phyloP scores from a whole-genome alignment of 192 early-diverging fungal species.

The Spizellomyces sp. region DNA sequence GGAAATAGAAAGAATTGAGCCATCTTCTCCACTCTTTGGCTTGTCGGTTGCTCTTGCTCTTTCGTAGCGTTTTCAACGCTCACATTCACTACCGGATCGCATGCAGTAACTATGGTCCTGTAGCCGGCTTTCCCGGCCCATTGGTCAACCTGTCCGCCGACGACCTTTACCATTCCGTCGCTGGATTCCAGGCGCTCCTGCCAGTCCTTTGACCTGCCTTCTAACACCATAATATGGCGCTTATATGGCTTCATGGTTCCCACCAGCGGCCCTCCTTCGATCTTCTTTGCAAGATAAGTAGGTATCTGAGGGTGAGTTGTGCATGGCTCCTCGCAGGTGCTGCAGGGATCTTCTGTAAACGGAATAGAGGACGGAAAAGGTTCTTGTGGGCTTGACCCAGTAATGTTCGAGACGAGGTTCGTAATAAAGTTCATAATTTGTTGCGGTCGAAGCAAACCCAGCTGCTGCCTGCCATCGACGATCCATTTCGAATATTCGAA shows the following conservation, averaged over 20 bases:
- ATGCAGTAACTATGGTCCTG: conserved; percentile 42
- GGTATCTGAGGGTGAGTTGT: conserved; percentile 42
- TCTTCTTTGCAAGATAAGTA: conserved; percentile 40
- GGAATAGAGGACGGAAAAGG: conserved; percentile 10
- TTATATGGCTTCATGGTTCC: conserved; percentile 52
- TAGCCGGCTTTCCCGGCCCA: background rate
- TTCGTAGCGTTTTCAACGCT: background rate
- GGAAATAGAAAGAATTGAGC: conserved; percentile 14
- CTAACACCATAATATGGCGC: conserved; percentile 45
- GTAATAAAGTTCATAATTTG: background rate
- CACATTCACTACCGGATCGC: conserved; percentile 15
- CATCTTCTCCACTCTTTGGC: no score
- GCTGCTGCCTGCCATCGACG: no score
- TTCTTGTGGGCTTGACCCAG: background rate
- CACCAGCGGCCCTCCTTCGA: conserved; percentile 33
- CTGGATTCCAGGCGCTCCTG: conserved; percentile 39
- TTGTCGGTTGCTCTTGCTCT: background rate
- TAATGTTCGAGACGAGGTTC: background rate
- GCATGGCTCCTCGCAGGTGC: conserved; percentile 43
- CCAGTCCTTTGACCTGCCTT: conserved; percentile 37
- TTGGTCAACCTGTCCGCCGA: background rate
- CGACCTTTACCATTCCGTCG: conserved; percentile 6
- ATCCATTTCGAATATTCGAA: no score
- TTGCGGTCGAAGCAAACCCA: no score
- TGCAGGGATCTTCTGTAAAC: conserved; percentile 48